These are phyloP conservation scores for Penicillium occitanis DNA, from an alignment of 2,329 filamentous ascomycete species.

Conservation along the genomic window DNA sequence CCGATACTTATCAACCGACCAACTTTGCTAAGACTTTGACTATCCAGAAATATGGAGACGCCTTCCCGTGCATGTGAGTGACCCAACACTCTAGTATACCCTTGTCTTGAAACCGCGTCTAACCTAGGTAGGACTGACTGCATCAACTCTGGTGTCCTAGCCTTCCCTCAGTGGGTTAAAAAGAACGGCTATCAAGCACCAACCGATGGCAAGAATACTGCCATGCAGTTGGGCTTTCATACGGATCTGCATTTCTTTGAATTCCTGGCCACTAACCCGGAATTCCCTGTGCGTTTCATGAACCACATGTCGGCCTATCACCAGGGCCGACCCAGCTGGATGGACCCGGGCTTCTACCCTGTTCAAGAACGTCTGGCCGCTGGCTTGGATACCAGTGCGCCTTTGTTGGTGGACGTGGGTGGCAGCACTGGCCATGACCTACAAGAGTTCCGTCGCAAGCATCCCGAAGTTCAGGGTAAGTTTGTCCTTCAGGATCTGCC, in stretches of 20 bases:
- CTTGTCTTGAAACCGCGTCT: constrained; percentile 22
- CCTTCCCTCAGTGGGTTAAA: constrained; percentile 30
- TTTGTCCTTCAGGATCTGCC: constrained; percentile 53
- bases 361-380: constrained; percentile 25
- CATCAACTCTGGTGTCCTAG: constrained; percentile 28
- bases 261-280: constrained; percentile 28
- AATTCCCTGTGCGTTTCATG: constrained; percentile 39
- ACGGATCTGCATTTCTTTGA: constrained; percentile 34
- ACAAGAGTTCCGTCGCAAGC: constrained; percentile 38
- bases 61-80: constrained; percentile 29
- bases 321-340: constrained; percentile 41
- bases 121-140: constrained; percentile 27
- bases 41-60: constrained; percentile 27
- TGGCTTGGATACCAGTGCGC: constrained; percentile 22
- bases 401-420: constrained; percentile 29
- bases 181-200: constrained; percentile 31
- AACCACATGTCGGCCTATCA: constrained; percentile 44
- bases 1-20: constrained; percentile 30
- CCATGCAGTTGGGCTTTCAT: constrained; percentile 31
- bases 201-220: constrained; percentile 26
- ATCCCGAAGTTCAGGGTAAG: constrained; percentile 41
- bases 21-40: constrained; percentile 29
- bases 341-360: constrained; percentile 27
- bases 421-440: constrained; percentile 27
- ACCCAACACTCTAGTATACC: background rate